These are phyloP conservation scores for Salvia splendens DNA, from an alignment of 257 asterid genomes.

Conservation along the genomic window DNA sequence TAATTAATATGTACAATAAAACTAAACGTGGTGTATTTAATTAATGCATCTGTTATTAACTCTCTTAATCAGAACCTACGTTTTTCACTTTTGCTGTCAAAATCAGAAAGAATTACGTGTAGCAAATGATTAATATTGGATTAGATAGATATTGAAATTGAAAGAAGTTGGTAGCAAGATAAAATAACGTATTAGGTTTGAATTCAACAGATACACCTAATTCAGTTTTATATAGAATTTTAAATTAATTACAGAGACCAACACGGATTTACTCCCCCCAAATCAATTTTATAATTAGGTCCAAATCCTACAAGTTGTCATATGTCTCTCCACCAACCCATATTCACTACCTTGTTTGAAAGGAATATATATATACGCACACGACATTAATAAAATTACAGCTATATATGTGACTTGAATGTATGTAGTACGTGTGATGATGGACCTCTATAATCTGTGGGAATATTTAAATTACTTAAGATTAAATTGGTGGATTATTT, in stretches of 20 bases:
- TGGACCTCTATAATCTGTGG: no score
- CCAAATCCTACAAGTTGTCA: not conserved
- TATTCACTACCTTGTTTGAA: not conserved
- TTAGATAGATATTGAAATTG: not conserved
- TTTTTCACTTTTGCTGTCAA: slow-evolving; percentile 13
- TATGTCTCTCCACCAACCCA: not conserved
- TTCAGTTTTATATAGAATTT: not conserved
- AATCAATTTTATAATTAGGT: not conserved
- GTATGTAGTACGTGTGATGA: not conserved
- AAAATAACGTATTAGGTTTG: not conserved
- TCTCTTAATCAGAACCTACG: not conserved
- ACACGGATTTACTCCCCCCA: not conserved
- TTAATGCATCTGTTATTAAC: not conserved
- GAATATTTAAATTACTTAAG: no score
- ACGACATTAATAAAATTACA: not conserved
- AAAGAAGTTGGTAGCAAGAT: not conserved
- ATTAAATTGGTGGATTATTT: no score
- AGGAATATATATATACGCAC: not conserved
- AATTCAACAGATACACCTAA: not conserved
- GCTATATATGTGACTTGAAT: not conserved
- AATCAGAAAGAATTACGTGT: not conserved
- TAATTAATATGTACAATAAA: not conserved
- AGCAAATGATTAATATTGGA: not conserved
- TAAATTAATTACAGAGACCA: not conserved
- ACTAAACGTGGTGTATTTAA: slow-evolving; percentile 12